Base-by-base conservation (phyloP, 805 yeast species). In the Kodamaea hsintzibuensis region DNA sequence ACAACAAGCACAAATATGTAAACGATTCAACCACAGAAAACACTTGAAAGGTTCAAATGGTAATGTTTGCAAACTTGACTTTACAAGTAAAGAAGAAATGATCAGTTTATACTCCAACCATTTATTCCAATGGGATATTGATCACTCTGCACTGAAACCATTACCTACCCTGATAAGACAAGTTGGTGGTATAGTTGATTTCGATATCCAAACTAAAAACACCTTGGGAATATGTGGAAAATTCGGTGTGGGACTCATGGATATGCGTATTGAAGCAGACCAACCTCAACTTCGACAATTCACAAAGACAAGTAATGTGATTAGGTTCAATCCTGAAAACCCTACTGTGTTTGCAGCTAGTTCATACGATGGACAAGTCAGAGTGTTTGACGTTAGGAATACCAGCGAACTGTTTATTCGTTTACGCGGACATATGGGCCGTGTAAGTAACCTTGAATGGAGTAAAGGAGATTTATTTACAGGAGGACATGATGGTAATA, bases 301-400 rank as follows among this genome's bases (percentile, higher is more conserved):
- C 47, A 45, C 54, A 1, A 45, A 42, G 13, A 51, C 54, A 2
- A 38, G 50, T 38, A 27, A 27, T 9, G 39, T 38, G 17, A 51
- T 51, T 14, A 13, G 42, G 12, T 51, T 51, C 42, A 47, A 86
- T 48, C 80, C 85, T 1, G 62, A 70, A 14, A 79, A 87, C 65
- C 80, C 84, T 30, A 79, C 85, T 60, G 70, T 82, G 17, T 73
- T 89, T 22, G 90, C 91, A 2, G 82, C 91, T 1, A 82, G 85
- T 6, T 88, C 84, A 59, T 67, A 72, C 37, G 82, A 82, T 58
- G 82, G 82, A 3, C 68, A 81, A 2, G 79, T 85, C 42, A 74
- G 84, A 58, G 72, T 89, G 33, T 89, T 96, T 96, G 96, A 89
- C 69, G 82, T 87, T 45, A 76, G 96, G 57, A 80, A 77, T 60